phyloP scores from a whole-genome alignment of 2,329 filamentous ascomycete genomes.

The Fusarium luffae region DNA sequence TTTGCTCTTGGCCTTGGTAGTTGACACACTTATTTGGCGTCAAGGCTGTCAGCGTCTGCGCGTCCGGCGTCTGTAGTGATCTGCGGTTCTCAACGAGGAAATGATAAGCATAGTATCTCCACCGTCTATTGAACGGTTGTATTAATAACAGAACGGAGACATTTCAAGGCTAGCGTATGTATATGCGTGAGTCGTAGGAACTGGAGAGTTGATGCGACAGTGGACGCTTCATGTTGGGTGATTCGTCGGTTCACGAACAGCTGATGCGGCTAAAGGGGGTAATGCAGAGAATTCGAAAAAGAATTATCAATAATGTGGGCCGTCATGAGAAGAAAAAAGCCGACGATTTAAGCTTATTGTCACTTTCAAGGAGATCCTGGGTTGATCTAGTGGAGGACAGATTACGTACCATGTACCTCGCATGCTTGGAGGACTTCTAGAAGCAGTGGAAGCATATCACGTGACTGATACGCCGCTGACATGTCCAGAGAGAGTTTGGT shows the following conservation, averaged over 20 bases:
- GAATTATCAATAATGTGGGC: slow-evolving; percentile 27
- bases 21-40: slow-evolving; percentile 11
- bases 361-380: slow-evolving; percentile 35
- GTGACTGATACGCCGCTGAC: slow-evolving; percentile 24
- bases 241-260: slow-evolving; percentile 15
- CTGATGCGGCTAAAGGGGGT: slow-evolving; percentile 28
- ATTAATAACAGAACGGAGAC: slow-evolving; percentile 25
- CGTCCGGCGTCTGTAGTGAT: slow-evolving; percentile 31
- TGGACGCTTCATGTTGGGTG: background rate
- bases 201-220: slow-evolving; percentile 10
- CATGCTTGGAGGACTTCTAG: slow-evolving; percentile 38
- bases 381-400: slow-evolving; percentile 24
- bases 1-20: slow-evolving; percentile 17
- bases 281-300: slow-evolving; percentile 26
- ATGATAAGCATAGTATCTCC: slow-evolving; percentile 16
- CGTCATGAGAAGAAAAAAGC: slow-evolving; percentile 16
- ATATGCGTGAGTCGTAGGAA: slow-evolving; percentile 14
- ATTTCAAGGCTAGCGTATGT: slow-evolving; percentile 18
- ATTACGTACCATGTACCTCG: slow-evolving; percentile 44
- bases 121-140: slow-evolving; percentile 10
- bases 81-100: slow-evolving; percentile 6
- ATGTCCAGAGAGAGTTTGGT: background rate
- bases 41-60: slow-evolving; percentile 30
- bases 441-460: slow-evolving; percentile 32
- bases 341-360: slow-evolving; percentile 47